Conservation (phyloP, 345 rosid species). For the Aquilaria malaccensis region DNA sequence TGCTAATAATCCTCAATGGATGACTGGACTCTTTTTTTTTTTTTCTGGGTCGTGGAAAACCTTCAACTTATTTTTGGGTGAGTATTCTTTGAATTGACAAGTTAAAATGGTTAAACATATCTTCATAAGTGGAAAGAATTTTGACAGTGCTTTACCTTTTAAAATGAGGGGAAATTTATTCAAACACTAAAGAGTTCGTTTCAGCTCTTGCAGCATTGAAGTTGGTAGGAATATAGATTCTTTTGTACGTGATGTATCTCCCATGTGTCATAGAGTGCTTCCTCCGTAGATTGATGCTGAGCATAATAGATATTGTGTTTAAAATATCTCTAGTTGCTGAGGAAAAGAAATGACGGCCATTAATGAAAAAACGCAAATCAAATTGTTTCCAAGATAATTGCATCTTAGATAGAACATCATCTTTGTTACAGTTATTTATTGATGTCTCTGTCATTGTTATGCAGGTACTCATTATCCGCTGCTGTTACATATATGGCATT, state of each 20-base stretch:
- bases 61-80: not conserved
- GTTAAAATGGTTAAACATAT: no score
- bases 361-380: not conserved
- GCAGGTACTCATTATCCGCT: constrained; percentile 88
- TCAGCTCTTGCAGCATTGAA: no score
- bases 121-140: no score
- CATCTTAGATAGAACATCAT: not conserved
- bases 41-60: not conserved
- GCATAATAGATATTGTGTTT: not conserved
- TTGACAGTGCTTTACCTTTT: no score
- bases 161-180: no score
- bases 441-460: constrained; percentile 4
- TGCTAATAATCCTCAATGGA: not conserved
- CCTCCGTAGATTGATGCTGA: no score
- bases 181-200: no score
- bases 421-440: not conserved
- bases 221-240: no score
- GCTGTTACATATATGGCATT: constrained; percentile 93
- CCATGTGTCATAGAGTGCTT: no score
- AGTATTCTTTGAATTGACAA: no score
- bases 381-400: not conserved
- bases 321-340: not conserved
- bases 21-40: not conserved
- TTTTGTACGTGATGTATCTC: no score
- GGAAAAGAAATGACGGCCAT: not conserved